Base-by-base conservation (phyloP, 768 basidiomycete genomes). In the Sarcodon aspratus region DNA sequence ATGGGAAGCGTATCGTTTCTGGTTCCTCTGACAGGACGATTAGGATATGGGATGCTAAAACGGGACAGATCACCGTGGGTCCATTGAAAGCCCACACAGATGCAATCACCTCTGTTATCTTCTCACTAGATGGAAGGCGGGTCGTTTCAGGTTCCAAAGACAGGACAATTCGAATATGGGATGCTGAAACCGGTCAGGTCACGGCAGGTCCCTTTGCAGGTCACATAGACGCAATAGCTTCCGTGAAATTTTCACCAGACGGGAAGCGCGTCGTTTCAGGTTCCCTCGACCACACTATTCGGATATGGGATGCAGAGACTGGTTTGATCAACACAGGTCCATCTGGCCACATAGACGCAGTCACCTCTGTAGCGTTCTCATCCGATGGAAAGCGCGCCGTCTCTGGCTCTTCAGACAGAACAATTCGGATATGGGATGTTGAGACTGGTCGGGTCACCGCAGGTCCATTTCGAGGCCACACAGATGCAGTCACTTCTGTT, bases 41-140 rank as follows among this genome's bases (percentile, higher is more conserved):
- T 6, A 32, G 55, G 10, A 18, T 68, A 4, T 66, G 67, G 66
- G 55, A 66, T 52, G 52, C 52, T 7, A 21, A 48, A 7, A 60
- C 55, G 1, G 55, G 51, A 27, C 5, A 27, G 2, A 27, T 27
- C 21, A 27, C 21, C 21, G 21, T 27, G 21, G 21, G 21, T 27
- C 21, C 21, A 27, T 27, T 76, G 21, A 38, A 46, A n/a, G 56
- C 48, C 2, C 56, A 60, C 43, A 36, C 38, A 6, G 45, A 31
- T 21, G n/a, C 35, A 1, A 48, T 60, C 6, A 47, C 50, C 21
- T 46, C 53, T 3, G 50, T 57, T 9, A 45, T 51, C 4, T 63
- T 57, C 51, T 59, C 57, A 1, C 52, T 46, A 13, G 58, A 61
- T 49, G 57, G 55, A 9, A 48, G 33, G 10, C 36, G 9, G 17